A percentile compares a stretch with the other conserved stretches of the same genome.
Conservation (phyloP, 352 stramenopile genomes). For the Thraustochytrium striatum region DNA sequence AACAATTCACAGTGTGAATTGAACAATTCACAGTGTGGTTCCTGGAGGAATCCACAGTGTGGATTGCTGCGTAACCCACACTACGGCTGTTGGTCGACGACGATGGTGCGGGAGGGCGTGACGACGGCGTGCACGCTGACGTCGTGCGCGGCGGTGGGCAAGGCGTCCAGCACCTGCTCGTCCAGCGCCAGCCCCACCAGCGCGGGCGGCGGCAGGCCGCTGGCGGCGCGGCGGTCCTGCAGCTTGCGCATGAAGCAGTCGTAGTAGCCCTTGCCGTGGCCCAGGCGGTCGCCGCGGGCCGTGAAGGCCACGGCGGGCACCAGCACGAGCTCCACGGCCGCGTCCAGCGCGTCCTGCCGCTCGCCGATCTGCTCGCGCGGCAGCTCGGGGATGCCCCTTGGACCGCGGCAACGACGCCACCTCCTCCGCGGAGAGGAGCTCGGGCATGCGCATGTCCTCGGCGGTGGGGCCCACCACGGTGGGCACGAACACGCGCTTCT, state of each 20-base stretch:
- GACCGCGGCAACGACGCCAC: neutral
- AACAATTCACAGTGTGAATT: too few relatives aligned
- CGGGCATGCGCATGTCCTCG: constrained; percentile 44
- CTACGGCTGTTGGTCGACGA: neutral
- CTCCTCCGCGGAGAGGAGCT: neutral
- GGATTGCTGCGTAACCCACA: too few relatives aligned
- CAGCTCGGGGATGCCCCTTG: constrained; percentile 34
- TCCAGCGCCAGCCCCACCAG: constrained; percentile 10
- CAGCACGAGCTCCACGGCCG: constrained; percentile 18
- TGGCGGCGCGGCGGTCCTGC: neutral
- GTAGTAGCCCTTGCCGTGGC: constrained; percentile 45
- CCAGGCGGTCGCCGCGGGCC: neutral
- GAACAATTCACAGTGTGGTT: too few relatives aligned
- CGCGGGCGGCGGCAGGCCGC: neutral
- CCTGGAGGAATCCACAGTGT: too few relatives aligned
- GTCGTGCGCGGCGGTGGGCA: constrained; percentile 22
- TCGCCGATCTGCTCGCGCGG: neutral
- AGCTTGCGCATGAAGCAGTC: constrained; percentile 44
- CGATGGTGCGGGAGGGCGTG: constrained; percentile 3
- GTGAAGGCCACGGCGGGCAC: constrained; percentile 38
- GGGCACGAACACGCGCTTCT: constrained; percentile 36
- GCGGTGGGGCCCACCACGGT: constrained; percentile 5
- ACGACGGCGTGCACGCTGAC: constrained; percentile 3
- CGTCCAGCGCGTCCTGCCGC: neutral
- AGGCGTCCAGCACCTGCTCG: constrained; percentile 23